These are phyloP conservation scores for Santalum album DNA, from an alignment of 164 flowering plant species.

Conservation along the genomic window DNA sequence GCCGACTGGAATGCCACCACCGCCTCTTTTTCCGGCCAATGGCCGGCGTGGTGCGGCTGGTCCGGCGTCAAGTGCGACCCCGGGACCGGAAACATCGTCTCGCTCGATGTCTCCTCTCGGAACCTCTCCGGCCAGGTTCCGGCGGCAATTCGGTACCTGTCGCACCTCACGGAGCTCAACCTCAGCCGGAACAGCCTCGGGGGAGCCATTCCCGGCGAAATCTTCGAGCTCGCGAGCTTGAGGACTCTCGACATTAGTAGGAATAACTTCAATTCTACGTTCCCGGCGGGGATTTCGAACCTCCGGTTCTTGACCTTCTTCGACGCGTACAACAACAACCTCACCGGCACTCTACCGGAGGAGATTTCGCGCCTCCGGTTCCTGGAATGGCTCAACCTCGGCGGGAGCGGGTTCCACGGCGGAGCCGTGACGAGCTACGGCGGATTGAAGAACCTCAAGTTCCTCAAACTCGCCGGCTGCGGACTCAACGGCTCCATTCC, in stretches of 20 bases:
- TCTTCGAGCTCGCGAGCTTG: constrained; percentile 47
- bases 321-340: constrained; percentile 78
- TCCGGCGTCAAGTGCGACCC: constrained; percentile 65
- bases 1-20: constrained; percentile 48
- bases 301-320: constrained; percentile 39
- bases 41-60: constrained; percentile 78
- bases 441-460: constrained; percentile 34
- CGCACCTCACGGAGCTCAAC: constrained; percentile 45
- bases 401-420: constrained; percentile 88
- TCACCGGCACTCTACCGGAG: constrained; percentile 59
- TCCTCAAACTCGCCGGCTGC: constrained; percentile 65
- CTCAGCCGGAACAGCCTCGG: constrained; percentile 59
- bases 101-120: constrained; percentile 66
- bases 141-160: constrained; percentile 28
- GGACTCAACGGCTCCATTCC: constrained; percentile 50
- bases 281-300: constrained; percentile 63
- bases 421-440: constrained; percentile 52
- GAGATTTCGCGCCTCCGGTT: constrained; percentile 36
- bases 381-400: constrained; percentile 67
- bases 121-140: constrained; percentile 74
- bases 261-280: constrained; percentile 54
- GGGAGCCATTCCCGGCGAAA: constrained; percentile 45
- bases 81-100: constrained; percentile 23
- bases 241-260: constrained; percentile 65
- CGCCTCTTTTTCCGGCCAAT: background rate